phyloP scores from a whole-genome alignment of 768 basidiomycete species.

The Termitomyces sp. region DNA sequence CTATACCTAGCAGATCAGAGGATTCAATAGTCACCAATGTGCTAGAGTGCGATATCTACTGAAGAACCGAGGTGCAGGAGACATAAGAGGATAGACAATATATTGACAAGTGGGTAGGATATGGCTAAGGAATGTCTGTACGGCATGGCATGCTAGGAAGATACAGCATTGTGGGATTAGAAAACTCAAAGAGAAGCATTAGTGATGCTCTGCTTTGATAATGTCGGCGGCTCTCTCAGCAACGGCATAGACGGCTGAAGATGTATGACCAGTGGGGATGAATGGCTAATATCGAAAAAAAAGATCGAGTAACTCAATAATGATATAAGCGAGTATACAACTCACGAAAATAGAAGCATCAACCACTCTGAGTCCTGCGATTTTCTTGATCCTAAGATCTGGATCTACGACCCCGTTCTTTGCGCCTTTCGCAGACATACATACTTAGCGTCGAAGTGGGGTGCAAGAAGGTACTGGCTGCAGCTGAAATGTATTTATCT shows the following conservation, averaged over 20 bases:
- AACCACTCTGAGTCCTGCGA: conserved; percentile 26
- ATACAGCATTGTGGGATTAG: neutral
- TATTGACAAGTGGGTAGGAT: neutral
- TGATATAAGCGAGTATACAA: neutral
- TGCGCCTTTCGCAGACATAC: conserved; percentile 25
- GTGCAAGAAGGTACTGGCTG: conserved; percentile 11
- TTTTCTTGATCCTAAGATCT: conserved; percentile 26
- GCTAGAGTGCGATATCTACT: neutral
- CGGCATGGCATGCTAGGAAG: no score
- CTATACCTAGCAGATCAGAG: neutral
- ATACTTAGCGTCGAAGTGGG: conserved; percentile 22
- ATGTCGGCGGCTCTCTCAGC: conserved; percentile 23
- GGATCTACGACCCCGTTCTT: conserved; percentile 27
- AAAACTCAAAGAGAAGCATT: neutral
- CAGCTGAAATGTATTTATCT: conserved; percentile 23
- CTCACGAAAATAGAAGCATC: conserved; percentile 27
- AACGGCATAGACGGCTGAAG: conserved; percentile 16
- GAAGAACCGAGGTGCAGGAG: neutral
- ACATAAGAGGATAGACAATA: neutral
- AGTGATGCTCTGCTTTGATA: conserved; percentile 10
- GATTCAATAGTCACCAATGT: neutral
- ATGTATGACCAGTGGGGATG: conserved; percentile 19
- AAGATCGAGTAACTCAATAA: neutral
- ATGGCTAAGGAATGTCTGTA: neutral
- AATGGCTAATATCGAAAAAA: conserved; percentile 12